phyloP scores from a whole-genome alignment of 805 yeast genomes.

The Cyberlindnera galapagoensis region DNA sequence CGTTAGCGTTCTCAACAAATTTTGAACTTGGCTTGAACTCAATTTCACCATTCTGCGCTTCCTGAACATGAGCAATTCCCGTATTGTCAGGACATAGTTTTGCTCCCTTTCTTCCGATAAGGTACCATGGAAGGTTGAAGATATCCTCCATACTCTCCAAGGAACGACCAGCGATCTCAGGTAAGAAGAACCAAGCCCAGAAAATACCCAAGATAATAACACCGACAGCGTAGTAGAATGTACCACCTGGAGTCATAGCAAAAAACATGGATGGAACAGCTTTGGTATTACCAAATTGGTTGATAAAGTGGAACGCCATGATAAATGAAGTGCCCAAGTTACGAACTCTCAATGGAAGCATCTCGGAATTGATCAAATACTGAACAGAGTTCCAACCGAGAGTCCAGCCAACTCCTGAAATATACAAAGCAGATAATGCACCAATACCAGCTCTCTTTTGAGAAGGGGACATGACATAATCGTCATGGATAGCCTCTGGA shows the following conservation, averaged over 20 bases:
- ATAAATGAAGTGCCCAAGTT: conserved; percentile 41
- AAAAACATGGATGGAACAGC: conserved; percentile 48
- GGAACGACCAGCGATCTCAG: conserved; percentile 32
- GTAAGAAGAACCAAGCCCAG: conserved; percentile 29
- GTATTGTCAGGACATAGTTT: conserved; percentile 45
- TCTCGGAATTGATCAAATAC: conserved; percentile 47
- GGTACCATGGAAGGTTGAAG: conserved; percentile 45
- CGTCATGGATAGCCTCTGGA: conserved; percentile 34
- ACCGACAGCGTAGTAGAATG: conserved; percentile 43
- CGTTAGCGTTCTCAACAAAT: conserved; percentile 10
- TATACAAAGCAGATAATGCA: conserved; percentile 43
- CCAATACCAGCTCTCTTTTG: conserved; percentile 34
- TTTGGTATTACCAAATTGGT: conserved; percentile 50
- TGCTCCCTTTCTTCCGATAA: conserved; percentile 48
- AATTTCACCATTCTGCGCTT: conserved; percentile 5
- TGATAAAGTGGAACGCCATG: conserved; percentile 49
- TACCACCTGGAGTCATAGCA: conserved; percentile 38
- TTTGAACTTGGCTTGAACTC: conserved; percentile 8
- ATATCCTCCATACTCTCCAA: conserved; percentile 32
- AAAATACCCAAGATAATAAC: conserved; percentile 33
- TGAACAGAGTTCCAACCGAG: conserved; percentile 53
- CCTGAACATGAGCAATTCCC: conserved; percentile 23
- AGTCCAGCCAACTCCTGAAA: conserved; percentile 52
- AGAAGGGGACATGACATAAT: conserved; percentile 25
- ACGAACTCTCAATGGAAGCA: conserved; percentile 44